Percentiles rank a stretch among this genome's conserved stretches.
Conservation (phyloP, 352 stramenopile genomes). For the Phytophthora sp. region DNA sequence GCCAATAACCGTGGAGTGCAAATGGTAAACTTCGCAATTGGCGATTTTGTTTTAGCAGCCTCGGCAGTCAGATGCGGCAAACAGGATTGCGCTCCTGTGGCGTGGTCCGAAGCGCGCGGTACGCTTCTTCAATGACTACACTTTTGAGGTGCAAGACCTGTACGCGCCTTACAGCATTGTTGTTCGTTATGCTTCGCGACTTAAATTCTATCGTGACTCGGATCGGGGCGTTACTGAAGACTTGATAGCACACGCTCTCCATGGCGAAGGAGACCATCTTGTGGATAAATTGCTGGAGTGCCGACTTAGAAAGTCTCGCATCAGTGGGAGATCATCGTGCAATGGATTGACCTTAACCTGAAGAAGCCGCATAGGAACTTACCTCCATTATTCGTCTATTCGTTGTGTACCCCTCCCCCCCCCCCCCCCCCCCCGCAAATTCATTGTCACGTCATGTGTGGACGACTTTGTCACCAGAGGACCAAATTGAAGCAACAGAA, state of each 20-base stretch:
- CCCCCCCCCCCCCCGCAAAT: background rate
- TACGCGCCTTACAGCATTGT: background rate
- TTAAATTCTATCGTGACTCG: background rate
- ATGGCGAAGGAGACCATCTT: background rate
- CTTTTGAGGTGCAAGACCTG: background rate
- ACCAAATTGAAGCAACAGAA: background rate
- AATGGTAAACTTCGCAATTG: background rate
- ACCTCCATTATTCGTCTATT: constrained; percentile 29
- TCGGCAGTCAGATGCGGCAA: background rate
- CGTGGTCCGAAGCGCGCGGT: background rate
- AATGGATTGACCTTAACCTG: constrained; percentile 2
- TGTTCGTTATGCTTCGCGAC: background rate
- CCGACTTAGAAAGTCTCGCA: background rate
- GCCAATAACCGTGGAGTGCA: background rate
- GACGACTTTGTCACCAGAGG: background rate
- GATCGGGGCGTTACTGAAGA: background rate
- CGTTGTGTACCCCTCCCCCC: no score
- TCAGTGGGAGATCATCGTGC: background rate
- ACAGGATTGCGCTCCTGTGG: background rate
- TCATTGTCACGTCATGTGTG: background rate
- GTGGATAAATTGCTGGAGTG: background rate
- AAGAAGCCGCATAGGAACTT: constrained; percentile 4
- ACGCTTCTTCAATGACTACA: background rate
- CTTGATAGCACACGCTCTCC: background rate
- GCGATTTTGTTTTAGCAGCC: background rate